Conservation (phyloP, 805 yeast species). For the Candida rishiriensis region DNA sequence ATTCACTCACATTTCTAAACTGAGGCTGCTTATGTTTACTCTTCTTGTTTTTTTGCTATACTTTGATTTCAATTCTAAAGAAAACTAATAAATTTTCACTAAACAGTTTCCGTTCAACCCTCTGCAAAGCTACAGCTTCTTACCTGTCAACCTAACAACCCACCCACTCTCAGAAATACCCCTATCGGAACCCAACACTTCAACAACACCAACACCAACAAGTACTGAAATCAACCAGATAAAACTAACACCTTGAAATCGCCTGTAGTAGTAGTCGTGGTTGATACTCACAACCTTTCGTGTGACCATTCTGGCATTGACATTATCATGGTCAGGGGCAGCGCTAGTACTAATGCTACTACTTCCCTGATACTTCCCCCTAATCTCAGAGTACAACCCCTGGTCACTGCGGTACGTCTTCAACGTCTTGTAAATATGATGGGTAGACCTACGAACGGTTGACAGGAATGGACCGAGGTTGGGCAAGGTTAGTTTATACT, state of each 20-base stretch:
- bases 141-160: slow-evolving; percentile 48
- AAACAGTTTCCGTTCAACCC: not conserved
- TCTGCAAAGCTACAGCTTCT: slow-evolving; percentile 7
- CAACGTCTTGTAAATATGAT: slow-evolving; percentile 38
- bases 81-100: not conserved
- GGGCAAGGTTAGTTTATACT: slow-evolving; percentile 42
- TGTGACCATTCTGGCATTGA: too few species aligned
- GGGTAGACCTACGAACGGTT: slow-evolving; percentile 39
- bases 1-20: too few species aligned
- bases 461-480: slow-evolving; percentile 46
- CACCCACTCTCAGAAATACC: slow-evolving; percentile 50
- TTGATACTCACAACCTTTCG: too few species aligned
- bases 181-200: slow-evolving; percentile 48
- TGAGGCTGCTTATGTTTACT: too few species aligned
- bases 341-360: too few species aligned
- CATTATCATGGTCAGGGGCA: too few species aligned
- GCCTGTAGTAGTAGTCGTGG: slow-evolving; percentile 38
- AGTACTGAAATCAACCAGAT: slow-evolving; percentile 48
- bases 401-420: slow-evolving; percentile 38
- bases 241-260: slow-evolving; percentile 47
- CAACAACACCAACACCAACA: slow-evolving; percentile 48
- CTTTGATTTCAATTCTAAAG: not conserved
- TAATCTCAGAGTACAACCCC: slow-evolving; percentile 36
- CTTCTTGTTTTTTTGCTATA: too few species aligned
- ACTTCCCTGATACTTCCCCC: slow-evolving; percentile 40